phyloP scores from a whole-genome alignment of 169 alveolate species.

The Plasmodium billcollinsi region DNA sequence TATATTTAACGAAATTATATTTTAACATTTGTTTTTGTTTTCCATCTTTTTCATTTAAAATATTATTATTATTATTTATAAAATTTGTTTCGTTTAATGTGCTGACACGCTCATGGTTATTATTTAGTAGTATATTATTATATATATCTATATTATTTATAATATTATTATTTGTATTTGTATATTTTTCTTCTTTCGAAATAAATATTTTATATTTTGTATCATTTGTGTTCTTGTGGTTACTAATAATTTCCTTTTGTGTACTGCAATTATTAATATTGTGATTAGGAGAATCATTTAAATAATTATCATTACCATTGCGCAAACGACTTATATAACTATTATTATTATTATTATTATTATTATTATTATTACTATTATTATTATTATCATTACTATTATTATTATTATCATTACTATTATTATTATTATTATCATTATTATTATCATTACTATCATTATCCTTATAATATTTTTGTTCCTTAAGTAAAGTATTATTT shows the following conservation, averaged over 20 bases:
- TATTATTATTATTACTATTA: not conserved
- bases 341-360: no score
- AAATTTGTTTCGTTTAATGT: not conserved
- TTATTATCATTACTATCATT: not conserved
- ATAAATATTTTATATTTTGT: no score
- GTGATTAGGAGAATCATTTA: no score
- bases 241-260: not conserved
- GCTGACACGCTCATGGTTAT: not conserved
- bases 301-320: no score
- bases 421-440: not conserved
- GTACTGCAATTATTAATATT: not conserved
- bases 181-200: no score
- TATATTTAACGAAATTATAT: conserved; percentile 18
- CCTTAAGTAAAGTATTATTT: not conserved
- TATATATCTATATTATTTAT: not conserved
- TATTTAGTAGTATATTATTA: not conserved
- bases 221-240: not conserved
- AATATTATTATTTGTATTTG: not conserved
- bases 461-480: not conserved
- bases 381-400: not conserved
- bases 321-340: no score
- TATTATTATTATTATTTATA: conserved; percentile 2
- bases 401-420: not conserved
- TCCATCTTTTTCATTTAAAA: not conserved
- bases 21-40: not conserved